Evolutionary conservation across 2,329 filamentous ascomycete species (phyloP).

Genomic region (Neonectria faginata): DNA sequence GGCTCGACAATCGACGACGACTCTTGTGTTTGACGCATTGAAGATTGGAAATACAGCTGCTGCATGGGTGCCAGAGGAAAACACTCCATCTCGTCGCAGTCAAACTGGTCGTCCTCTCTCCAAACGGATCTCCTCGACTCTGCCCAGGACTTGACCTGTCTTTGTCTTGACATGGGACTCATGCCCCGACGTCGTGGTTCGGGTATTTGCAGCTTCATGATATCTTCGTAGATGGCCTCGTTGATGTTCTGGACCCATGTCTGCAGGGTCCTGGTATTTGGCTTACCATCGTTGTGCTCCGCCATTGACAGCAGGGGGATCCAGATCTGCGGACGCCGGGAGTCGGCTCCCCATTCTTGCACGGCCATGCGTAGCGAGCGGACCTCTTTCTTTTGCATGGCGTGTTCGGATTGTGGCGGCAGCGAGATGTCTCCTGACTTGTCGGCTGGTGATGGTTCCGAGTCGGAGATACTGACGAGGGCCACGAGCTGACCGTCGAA

Average conservation of each 20-base stretch:
- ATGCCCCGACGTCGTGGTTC: constrained; percentile 47
- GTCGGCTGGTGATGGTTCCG: constrained; percentile 27
- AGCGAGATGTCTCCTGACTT: constrained; percentile 51
- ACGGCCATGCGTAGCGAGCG: constrained; percentile 56
- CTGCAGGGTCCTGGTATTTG: constrained; percentile 59
- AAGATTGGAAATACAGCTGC: constrained; percentile 63
- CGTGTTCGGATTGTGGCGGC: constrained; percentile 50
- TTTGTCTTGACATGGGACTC: constrained; percentile 13
- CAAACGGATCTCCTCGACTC: constrained; percentile 40
- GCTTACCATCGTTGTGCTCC: constrained; percentile 52
- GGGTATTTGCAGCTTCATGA: constrained; percentile 58
- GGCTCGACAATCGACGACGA: constrained; percentile 48
- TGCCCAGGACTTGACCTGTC: constrained; percentile 28
- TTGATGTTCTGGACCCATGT: constrained; percentile 67
- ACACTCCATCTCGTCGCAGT: constrained; percentile 47
- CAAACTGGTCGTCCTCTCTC: constrained; percentile 42
- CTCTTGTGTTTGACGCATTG: constrained; percentile 53
- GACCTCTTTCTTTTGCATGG: constrained; percentile 57
- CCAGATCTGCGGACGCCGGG: constrained; percentile 60
- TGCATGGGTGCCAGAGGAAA: constrained; percentile 67
- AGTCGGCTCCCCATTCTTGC: constrained; percentile 48
- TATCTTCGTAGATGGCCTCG: constrained; percentile 58
- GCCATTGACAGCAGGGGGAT: constrained; percentile 61
- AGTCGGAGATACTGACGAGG: constrained; percentile 54
- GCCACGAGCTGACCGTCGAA: constrained; percentile 64